These are phyloP conservation scores for Colletotrichum destructivum DNA, from an alignment of 2,329 filamentous ascomycete species.

Conservation along the genomic window DNA sequence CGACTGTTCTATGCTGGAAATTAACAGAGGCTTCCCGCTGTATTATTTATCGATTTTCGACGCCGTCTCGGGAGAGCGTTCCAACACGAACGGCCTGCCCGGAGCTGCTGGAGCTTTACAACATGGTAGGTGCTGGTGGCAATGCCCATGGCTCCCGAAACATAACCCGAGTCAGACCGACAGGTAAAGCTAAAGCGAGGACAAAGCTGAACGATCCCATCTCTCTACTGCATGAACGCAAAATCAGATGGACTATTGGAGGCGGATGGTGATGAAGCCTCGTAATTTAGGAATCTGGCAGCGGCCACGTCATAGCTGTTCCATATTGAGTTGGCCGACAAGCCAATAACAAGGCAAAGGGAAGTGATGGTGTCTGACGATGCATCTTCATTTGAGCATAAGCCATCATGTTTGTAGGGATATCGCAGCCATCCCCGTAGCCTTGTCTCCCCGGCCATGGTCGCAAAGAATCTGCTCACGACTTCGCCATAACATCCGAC, in stretches of 20 bases:
- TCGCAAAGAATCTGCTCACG: constrained; percentile 11
- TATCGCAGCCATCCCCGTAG: constrained; percentile 34
- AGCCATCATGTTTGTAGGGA: constrained; percentile 32
- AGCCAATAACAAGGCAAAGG: constrained; percentile 26
- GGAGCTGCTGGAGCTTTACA: constrained; percentile 42
- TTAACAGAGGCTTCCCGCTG: constrained; percentile 22
- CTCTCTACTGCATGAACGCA: constrained; percentile 35
- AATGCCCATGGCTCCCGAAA: constrained; percentile 41
- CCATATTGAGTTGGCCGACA: constrained; percentile 36
- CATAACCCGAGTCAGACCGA: constrained; percentile 35
- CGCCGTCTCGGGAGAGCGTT: constrained; percentile 9
- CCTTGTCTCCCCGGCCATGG: constrained; percentile 29
- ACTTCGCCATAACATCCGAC: constrained; percentile 24
- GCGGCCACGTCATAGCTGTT: constrained; percentile 38
- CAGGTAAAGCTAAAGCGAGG: constrained; percentile 39
- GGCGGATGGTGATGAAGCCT: constrained; percentile 28
- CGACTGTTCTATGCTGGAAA: constrained; percentile 36
- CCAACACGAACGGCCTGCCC: constrained; percentile 29
- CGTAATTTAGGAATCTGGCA: constrained; percentile 23
- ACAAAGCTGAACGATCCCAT: constrained; percentile 42
- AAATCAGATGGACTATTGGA: constrained; percentile 39
- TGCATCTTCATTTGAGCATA: constrained; percentile 37
- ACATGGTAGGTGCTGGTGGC: constrained; percentile 41
- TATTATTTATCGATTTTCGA: constrained; percentile 41
- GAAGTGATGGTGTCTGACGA: constrained; percentile 28